Conservation (phyloP, 2,329 filamentous ascomycete genomes). For the Malbranchea cinnamomea region DNA sequence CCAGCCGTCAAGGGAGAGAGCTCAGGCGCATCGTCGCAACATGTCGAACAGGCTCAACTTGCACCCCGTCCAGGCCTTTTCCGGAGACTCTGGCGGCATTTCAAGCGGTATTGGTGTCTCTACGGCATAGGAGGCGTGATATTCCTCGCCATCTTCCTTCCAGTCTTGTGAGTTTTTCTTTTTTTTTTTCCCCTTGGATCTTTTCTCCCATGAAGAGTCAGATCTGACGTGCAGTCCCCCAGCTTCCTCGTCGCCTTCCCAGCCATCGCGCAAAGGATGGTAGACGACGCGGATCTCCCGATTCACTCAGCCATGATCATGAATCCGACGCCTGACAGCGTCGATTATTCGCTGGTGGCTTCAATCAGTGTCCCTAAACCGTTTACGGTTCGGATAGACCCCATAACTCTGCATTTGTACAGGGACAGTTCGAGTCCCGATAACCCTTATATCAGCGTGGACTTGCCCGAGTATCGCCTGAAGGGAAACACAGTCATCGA, state of each 20-base stretch:
- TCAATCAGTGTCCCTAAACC: slow-evolving; percentile 11
- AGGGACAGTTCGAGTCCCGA: slow-evolving; percentile 22
- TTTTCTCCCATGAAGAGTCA: too few species aligned
- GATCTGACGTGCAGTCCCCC: too few species aligned
- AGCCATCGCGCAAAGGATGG: slow-evolving; percentile 14
- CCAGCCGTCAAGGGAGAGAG: too few species aligned
- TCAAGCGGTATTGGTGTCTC: too few species aligned
- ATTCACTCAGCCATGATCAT: slow-evolving; percentile 12
- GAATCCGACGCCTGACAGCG: slow-evolving; percentile 4
- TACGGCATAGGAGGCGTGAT: too few species aligned
- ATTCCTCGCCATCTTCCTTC: too few species aligned
- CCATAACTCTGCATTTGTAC: slow-evolving; percentile 27
- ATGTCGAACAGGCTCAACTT: too few species aligned
- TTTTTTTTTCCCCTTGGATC: too few species aligned
- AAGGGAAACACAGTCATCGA: slow-evolving; percentile 19
- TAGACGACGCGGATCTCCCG: slow-evolving; percentile 13
- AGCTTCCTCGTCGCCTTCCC: slow-evolving; percentile 15
- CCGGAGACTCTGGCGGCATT: too few species aligned
- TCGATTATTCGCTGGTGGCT: slow-evolving; percentile 13
- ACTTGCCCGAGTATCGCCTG: slow-evolving; percentile 9
- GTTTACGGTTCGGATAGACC: slow-evolving; percentile 14
- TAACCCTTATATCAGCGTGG: slow-evolving; percentile 10
- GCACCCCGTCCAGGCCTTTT: too few species aligned
- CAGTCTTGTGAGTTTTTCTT: too few species aligned
- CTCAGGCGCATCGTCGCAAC: too few species aligned